Percentiles rank a stretch among this genome's conserved stretches.
Conservation (phyloP, 1,139 yeast genomes). For the Candida pseudoviswanathii region DNA sequence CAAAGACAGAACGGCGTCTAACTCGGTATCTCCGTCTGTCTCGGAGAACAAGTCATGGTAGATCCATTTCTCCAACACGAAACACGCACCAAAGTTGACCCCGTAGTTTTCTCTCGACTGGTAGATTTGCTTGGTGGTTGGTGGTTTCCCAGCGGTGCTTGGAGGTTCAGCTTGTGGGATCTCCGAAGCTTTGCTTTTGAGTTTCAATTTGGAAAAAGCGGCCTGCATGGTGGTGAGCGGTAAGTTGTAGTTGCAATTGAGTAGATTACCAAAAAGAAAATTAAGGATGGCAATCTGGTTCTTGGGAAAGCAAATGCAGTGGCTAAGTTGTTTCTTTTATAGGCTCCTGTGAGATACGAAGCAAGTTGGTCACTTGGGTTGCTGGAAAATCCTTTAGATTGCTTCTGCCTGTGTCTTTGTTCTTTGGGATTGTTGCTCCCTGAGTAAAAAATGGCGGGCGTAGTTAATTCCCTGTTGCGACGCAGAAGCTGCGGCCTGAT, state of each 20-base stretch:
- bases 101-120: constrained; percentile 76
- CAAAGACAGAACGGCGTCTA: constrained; percentile 63
- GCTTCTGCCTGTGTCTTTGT: too few relatives aligned
- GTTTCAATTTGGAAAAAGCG: constrained; percentile 31
- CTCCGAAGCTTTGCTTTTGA: constrained; percentile 38
- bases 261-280: not conserved
- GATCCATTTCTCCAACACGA: constrained; percentile 79
- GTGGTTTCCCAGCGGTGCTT: constrained; percentile 33
- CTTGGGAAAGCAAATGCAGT: too few relatives aligned
- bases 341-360: too few relatives aligned
- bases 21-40: constrained; percentile 56
- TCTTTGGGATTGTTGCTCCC: too few relatives aligned
- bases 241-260: not conserved
- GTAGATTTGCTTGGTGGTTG: constrained; percentile 55
- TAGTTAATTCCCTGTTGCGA: not conserved
- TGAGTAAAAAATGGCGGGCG: too few relatives aligned
- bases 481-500: not conserved
- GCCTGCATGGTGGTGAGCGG: constrained; percentile 9
- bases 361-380: too few relatives aligned
- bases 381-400: too few relatives aligned
- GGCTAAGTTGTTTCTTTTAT: too few relatives aligned
- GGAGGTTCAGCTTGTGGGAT: constrained; percentile 32
- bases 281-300: too few relatives aligned
- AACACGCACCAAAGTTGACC: constrained; percentile 83
- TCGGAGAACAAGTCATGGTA: constrained; percentile 59